These are phyloP conservation scores for Paramecium biaurelia DNA, from an alignment of 73 alveolate species.

Conservation along the genomic window DNA sequence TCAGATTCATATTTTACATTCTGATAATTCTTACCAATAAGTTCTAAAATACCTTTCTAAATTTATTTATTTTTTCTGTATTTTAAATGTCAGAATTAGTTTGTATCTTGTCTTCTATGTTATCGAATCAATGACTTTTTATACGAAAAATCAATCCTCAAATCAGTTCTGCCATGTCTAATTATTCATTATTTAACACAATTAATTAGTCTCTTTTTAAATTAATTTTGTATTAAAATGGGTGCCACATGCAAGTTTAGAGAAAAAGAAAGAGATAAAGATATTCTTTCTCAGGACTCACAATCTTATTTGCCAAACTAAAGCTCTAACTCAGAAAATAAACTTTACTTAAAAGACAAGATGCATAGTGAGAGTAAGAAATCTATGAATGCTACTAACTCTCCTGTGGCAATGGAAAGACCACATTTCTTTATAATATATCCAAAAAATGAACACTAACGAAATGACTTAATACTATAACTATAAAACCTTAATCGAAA, in stretches of 20 bases:
- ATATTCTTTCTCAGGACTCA: neutral
- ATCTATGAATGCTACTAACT: neutral
- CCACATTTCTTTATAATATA: neutral
- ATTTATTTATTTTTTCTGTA: no score
- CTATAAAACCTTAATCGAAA: neutral
- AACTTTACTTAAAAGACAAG: neutral
- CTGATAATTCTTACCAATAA: no score
- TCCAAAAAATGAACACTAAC: neutral
- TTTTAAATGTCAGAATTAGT: no score
- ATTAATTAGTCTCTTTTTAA: neutral
- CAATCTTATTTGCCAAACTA: neutral
- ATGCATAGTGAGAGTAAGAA: neutral
- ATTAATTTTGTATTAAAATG: neutral
- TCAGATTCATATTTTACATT: no score
- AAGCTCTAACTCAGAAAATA: neutral
- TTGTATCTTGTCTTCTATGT: no score
- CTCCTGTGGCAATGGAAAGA: neutral
- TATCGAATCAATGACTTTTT: no score
- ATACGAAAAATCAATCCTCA: no score
- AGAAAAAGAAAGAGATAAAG: neutral
- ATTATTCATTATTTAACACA: neutral
- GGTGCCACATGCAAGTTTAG: slow-evolving; percentile 6
- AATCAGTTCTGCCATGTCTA: neutral
- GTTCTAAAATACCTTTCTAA: no score
- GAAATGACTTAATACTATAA: neutral